Conservation (phyloP, 306 rosid species). For the Cicer judaicum region DNA sequence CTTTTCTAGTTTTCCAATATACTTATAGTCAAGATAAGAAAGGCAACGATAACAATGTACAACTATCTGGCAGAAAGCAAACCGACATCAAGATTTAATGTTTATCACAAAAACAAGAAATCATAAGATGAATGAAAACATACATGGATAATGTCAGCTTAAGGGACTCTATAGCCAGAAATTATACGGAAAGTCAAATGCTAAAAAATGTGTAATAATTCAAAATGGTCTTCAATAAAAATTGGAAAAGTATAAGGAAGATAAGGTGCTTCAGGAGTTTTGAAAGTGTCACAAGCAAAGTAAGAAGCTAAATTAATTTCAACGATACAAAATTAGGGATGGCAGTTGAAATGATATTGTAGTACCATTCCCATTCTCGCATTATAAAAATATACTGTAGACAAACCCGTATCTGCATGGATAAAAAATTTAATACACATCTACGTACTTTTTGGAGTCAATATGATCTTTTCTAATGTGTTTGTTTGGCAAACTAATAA, state of each 20-base stretch:
- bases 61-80: no score
- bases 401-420: neutral
- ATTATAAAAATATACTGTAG: neutral
- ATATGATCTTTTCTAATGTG: neutral
- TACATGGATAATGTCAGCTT: no score
- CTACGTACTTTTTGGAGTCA: neutral
- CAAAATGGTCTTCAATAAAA: neutral
- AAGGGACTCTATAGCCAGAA: no score
- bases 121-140: no score
- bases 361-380: neutral
- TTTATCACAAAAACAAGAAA: no score
- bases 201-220: no score
- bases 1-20: no score
- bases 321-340: neutral
- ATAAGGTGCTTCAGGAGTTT: neutral
- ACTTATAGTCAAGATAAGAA: no score
- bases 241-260: neutral
- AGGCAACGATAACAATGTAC: no score
- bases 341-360: neutral
- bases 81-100: no score
- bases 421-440: neutral
- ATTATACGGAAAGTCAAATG: no score
- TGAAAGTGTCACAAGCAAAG: neutral
- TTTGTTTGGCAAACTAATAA: neutral
- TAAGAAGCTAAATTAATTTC: neutral